A percentile compares a stretch with the other conserved stretches of the same genome.
Evolutionary conservation across 2,329 filamentous ascomycete species (phyloP).

Genomic region (Arachnomyces sp.): DNA sequence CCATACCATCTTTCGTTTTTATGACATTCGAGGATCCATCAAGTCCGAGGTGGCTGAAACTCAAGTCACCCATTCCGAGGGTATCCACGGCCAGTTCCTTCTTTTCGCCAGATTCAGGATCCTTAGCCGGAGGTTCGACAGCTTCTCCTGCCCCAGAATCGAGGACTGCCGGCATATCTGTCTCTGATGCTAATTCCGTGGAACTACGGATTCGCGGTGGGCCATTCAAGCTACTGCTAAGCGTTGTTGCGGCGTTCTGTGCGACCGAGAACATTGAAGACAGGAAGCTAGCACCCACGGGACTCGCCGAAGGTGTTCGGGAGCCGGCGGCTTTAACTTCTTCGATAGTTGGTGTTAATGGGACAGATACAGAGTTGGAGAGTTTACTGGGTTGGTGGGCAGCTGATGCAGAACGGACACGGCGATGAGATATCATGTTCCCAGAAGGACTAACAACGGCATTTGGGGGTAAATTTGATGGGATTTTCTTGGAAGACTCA

Average conservation of each 20-base stretch:
- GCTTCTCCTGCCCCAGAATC: slow-evolving; percentile 22
- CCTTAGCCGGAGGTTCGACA: slow-evolving; percentile 27
- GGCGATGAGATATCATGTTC: slow-evolving; percentile 67
- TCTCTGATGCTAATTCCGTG: slow-evolving; percentile 24
- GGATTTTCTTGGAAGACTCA: slow-evolving; percentile 33
- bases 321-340: slow-evolving; percentile 42
- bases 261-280: slow-evolving; percentile 88
- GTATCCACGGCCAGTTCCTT: slow-evolving; percentile 79
- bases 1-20: slow-evolving; percentile 31
- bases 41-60: slow-evolving; percentile 81
- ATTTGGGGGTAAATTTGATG: slow-evolving; percentile 27
- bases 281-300: slow-evolving; percentile 64
- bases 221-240: slow-evolving; percentile 56
- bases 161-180: slow-evolving; percentile 20
- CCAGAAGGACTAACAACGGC: slow-evolving; percentile 57
- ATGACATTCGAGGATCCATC: slow-evolving; percentile 27
- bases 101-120: slow-evolving; percentile 36
- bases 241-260: slow-evolving; percentile 80
- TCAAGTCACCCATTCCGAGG: slow-evolving; percentile 79
- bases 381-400: slow-evolving; percentile 72
- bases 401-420: slow-evolving; percentile 50
- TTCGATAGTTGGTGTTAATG: slow-evolving; percentile 71
- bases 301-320: slow-evolving; percentile 51
- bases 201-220: slow-evolving; percentile 39
- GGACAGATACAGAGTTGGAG: slow-evolving; percentile 64